Percentiles rank a stretch among this genome's conserved stretches.
Evolutionary conservation across 1,284 basidiomycete species (phyloP).

Genomic region (Dichomitus squalens): DNA sequence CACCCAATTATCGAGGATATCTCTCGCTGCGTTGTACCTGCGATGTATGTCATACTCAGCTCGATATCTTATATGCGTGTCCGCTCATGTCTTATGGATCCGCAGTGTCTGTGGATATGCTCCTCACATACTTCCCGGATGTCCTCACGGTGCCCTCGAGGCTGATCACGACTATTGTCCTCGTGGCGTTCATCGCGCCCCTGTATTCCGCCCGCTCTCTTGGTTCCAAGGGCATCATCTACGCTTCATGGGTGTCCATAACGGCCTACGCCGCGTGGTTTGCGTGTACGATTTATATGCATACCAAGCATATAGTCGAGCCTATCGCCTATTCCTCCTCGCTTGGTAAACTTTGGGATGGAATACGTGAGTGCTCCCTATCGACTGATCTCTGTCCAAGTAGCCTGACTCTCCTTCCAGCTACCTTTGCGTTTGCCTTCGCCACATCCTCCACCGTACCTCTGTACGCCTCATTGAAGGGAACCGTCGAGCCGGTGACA

Average conservation of each 20-base stretch:
- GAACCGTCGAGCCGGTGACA: conserved; percentile 38
- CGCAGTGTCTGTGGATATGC: conserved; percentile 54
- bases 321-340: conserved; percentile 40
- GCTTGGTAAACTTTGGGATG: conserved; percentile 60
- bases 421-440: conserved; percentile 62
- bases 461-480: conserved; percentile 60
- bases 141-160: conserved; percentile 32
- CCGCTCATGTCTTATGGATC: background rate
- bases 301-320: conserved; percentile 46
- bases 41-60: conserved; percentile 48
- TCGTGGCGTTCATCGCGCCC: conserved; percentile 49
- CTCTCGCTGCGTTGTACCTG: conserved; percentile 63
- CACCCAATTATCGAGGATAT: conserved; percentile 47
- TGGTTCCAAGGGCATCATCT: conserved; percentile 52
- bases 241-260: conserved; percentile 59
- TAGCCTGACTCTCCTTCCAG: conserved; percentile 33
- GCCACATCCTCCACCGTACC: conserved; percentile 64
- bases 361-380: conserved; percentile 52
- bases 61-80: background rate
- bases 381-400: background rate
- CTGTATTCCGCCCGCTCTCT: conserved; percentile 56
- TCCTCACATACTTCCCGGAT: conserved; percentile 46
- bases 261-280: conserved; percentile 63
- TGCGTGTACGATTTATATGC: conserved; percentile 49
- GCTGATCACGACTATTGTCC: conserved; percentile 37